A percentile compares a stretch with the other conserved stretches of the same genome.
These are phyloP conservation scores for Ceratopteris richardii DNA, from an alignment of 75 land plant species.

Conservation along the genomic window DNA sequence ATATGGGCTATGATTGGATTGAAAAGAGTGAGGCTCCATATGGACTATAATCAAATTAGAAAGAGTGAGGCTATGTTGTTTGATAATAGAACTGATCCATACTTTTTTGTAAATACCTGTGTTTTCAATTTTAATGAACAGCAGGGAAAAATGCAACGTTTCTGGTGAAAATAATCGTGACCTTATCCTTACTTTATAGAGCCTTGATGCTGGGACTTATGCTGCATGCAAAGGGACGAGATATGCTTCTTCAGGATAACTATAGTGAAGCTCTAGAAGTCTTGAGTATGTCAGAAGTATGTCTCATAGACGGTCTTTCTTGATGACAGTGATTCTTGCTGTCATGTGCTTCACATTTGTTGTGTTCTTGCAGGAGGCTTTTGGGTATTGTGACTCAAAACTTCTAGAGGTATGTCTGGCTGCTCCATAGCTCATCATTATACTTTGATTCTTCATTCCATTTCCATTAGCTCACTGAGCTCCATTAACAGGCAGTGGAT, in stretches of 20 bases:
- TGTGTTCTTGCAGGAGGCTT: slow-evolving; percentile 58
- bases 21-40: too few relatives aligned
- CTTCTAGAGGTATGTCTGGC: slow-evolving; percentile 52
- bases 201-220: slow-evolving; percentile 90
- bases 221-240: slow-evolving; percentile 78
- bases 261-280: slow-evolving; percentile 88
- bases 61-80: too few relatives aligned
- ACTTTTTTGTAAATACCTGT: too few relatives aligned
- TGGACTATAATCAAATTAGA: too few relatives aligned
- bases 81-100: too few relatives aligned
- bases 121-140: too few relatives aligned
- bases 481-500: slow-evolving; percentile 50
- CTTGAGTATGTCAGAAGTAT: slow-evolving; percentile 78
- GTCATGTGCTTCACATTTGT: not conserved
- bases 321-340: too few relatives aligned
- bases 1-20: too few relatives aligned
- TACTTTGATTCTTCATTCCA: not conserved
- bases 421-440: not conserved
- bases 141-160: too few relatives aligned
- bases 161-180: too few relatives aligned
- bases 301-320: too few relatives aligned
- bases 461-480: too few relatives aligned
- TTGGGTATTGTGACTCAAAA: slow-evolving; percentile 70
- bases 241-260: slow-evolving; percentile 33
- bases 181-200: slow-evolving; percentile 22